Base-by-base conservation (phyloP, 106 monocot genomes). In the Cymbidium sinense region DNA sequence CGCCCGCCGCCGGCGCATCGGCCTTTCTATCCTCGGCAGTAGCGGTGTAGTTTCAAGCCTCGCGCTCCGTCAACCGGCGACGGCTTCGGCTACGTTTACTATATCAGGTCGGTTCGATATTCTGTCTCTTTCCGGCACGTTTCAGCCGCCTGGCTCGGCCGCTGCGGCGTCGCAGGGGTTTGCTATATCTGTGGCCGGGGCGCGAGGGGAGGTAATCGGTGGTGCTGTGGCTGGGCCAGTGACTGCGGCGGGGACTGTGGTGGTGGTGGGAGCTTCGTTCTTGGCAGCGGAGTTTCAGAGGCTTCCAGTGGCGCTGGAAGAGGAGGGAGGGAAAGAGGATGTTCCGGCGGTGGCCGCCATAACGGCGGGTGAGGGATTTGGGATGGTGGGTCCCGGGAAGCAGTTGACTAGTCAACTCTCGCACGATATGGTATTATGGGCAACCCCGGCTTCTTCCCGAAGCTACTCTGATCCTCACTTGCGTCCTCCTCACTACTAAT, bases 141-240 rank as follows among this genome's bases (percentile, higher is more conserved):
- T 47, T 82, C 73, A 5, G 13, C 58, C 50, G 0, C 35, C 52
- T 10, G 50, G 62, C 27, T 35, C n/a, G n/a, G 6, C 70, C 8
- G 70, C 20, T 19, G 4, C 2, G 34, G 13, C 50, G 41, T 51
- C 28, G 43, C 0, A 61, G 15, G 43, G 27, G 27, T 82, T 91
- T 65, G 34, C 88, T 35, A 55, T 91, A 7, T 83, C 88, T 35
- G 34, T 91, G 31, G 80, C 86, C 30, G 86, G 86, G 33, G 28
- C 85, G 31, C 80, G 81, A 70, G 91, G 88, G 67, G 86, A 91
- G 85, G 86, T 91, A 29, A 86, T 91, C 67, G 91, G 91, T 2
- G 91, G 91, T 11, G 62, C 78, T 13, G 82, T 91, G 18, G 82
- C 81, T 0, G 91, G 91, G 10, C 76, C 78, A 10, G 58, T 91